Base-by-base conservation (phyloP, 495 filamentous ascomycete species). In the Penicillium atrosanguineum region DNA sequence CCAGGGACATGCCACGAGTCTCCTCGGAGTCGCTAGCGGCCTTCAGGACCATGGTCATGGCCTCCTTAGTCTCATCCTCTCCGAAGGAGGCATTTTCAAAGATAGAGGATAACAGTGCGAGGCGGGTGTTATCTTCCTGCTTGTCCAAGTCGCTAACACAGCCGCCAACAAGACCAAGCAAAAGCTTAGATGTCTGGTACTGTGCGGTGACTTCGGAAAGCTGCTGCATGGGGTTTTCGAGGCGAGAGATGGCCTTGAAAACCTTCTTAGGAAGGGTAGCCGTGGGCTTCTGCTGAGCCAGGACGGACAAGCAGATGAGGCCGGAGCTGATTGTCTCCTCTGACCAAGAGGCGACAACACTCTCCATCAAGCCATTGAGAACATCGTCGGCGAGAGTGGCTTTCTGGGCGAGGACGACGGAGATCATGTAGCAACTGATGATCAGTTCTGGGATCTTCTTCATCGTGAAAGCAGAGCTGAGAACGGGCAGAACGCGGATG, bases 371-470 rank as follows among this genome's bases (percentile, higher is more conserved):
- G 5, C 83, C 83, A 50, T 84, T 76, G 23, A 97, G 69, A 4
- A 90, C 80, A 44, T 80, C 81, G 57, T 96, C 90, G 23, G 86
- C 80, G 15, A 97, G 77, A 20, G 77, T 74, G 8, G 85, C 83
- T 66, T 96, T 97, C 19, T 89, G 85, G 8, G 86, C 91, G 47
- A 97, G 74, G 48, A 97, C 81, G 0, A 89, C 85, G 21, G 90
- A 78, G 23, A 97, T 82, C 90, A 95, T 96, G 64, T 95, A 97
- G 61, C 85, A 90, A 19, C 86, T 90, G 55, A 93, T 79, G 44
- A 89, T 83, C 38, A 96, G 73, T 48, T 93, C 87, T 0, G 90
- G 80, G 0, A 84, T 79, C 28, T 86, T 80, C 53, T 84, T 84
- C 74, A 92, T 80, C 12, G 81, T 76, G 43, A 97, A 79, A 6